Conservation (phyloP, 495 filamentous ascomycete species). For the Diplogelasinospora grovesii region DNA sequence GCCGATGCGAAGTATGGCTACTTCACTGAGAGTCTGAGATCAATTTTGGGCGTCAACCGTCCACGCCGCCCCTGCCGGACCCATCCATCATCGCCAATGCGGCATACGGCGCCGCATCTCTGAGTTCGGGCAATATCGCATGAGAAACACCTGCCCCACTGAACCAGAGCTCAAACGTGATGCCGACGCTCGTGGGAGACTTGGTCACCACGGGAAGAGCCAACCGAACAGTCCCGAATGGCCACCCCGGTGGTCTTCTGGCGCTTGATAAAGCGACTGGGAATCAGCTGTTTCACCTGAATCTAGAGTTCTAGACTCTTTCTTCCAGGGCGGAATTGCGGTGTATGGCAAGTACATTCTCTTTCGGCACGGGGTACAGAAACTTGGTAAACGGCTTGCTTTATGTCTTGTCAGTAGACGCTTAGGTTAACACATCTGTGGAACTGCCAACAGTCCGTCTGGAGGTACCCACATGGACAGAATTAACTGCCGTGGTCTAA, state of each 20-base stretch:
- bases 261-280: neutral
- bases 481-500: no score
- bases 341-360: neutral
- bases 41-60: slow-evolving; percentile 18
- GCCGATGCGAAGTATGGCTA: slow-evolving; percentile 28
- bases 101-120: slow-evolving; percentile 25
- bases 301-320: neutral
- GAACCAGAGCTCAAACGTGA: neutral
- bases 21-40: slow-evolving; percentile 29
- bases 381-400: no score
- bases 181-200: slow-evolving; percentile 6
- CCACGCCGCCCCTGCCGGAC: slow-evolving; percentile 14
- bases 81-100: slow-evolving; percentile 16
- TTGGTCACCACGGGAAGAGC: slow-evolving; percentile 1
- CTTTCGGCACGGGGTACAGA: neutral
- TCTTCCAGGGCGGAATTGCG: neutral
- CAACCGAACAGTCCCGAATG: neutral
- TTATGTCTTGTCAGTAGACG: no score
- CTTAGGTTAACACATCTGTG: no score
- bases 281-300: neutral
- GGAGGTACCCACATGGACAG: no score
- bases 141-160: slow-evolving; percentile 5
- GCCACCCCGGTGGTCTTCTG: neutral
- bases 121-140: neutral
- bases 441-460: no score